phyloP scores from a whole-genome alignment of 805 yeast genomes.

The Wickerhamiella brachini region DNA sequence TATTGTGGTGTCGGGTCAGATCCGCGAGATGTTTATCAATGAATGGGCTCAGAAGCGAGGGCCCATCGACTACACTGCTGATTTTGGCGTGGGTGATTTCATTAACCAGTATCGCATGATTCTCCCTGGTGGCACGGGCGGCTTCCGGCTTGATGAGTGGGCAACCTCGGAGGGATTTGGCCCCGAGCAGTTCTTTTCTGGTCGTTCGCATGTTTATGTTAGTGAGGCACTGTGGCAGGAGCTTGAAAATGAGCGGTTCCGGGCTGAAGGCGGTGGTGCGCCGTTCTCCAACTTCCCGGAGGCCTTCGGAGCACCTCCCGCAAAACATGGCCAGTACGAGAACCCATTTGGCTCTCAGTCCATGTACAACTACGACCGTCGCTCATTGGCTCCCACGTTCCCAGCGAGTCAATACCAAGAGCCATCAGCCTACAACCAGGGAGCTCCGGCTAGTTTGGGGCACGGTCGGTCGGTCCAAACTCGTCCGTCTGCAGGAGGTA shows the following conservation, averaged over 20 bases:
- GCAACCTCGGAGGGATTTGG: slow-evolving; percentile 24
- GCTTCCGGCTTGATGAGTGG: slow-evolving; percentile 24
- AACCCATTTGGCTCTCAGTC: background rate
- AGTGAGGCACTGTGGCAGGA: slow-evolving; percentile 26
- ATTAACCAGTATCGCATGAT: slow-evolving; percentile 22
- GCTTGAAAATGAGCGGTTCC: slow-evolving; percentile 20
- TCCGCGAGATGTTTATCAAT: slow-evolving; percentile 24
- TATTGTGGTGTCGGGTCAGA: slow-evolving; percentile 25
- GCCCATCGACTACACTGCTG: slow-evolving; percentile 27
- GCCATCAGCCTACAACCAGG: background rate
- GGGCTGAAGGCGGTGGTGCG: slow-evolving; percentile 2
- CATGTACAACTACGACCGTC: background rate
- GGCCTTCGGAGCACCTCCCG: background rate
- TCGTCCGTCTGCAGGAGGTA: background rate
- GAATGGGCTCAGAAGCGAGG: slow-evolving; percentile 28
- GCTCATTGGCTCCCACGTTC: background rate
- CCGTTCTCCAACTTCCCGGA: background rate
- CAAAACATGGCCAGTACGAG: background rate
- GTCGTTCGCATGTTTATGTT: slow-evolving; percentile 26
- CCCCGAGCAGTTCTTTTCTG: slow-evolving; percentile 24
- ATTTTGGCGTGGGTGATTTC: slow-evolving; percentile 28
- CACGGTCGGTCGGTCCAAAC: background rate
- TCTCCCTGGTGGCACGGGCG: slow-evolving; percentile 18
- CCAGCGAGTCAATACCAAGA: background rate
- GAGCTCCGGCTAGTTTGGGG: background rate